Evolutionary conservation across 495 filamentous ascomycete species (phyloP).

Genomic region (Penicillium lividum): DNA sequence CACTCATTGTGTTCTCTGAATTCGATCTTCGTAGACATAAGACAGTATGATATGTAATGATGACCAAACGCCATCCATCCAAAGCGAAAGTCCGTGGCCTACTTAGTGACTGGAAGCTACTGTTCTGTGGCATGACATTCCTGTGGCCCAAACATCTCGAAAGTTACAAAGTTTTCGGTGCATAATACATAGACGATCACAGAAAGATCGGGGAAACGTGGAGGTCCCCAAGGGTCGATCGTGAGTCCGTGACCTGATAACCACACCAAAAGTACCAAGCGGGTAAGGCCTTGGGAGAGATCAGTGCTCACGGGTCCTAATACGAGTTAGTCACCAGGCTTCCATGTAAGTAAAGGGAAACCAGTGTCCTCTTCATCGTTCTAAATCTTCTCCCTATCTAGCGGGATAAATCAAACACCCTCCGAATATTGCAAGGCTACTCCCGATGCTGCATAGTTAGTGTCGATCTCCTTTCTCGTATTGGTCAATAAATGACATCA

Average conservation of each 20-base stretch:
- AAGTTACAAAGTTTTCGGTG: conserved; percentile 27
- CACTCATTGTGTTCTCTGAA: neutral
- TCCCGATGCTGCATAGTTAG: neutral
- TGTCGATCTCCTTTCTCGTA: conserved; percentile 5
- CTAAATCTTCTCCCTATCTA: too few relatives aligned
- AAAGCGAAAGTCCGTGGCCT: neutral
- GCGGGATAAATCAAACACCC: too few relatives aligned
- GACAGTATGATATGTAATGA: neutral
- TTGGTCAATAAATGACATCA: conserved; percentile 14
- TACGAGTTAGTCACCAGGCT: conserved; percentile 35
- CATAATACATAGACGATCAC: conserved; percentile 30
- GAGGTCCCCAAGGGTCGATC: too few relatives aligned
- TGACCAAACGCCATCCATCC: neutral
- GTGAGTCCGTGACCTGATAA: conserved; percentile 29
- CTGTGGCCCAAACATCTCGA: conserved; percentile 30
- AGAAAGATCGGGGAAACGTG: conserved; percentile 32
- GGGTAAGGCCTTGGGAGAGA: conserved; percentile 51
- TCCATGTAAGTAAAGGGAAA: conserved; percentile 31
- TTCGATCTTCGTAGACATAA: neutral
- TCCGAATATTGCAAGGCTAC: too few relatives aligned
- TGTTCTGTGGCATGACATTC: conserved; percentile 30
- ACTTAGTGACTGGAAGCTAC: neutral
- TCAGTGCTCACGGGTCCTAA: conserved; percentile 35
- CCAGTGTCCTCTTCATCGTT: too few relatives aligned
- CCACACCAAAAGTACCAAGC: conserved; percentile 53